These are phyloP conservation scores for Microdochium bolleyi DNA, from an alignment of 2,329 filamentous ascomycete genomes.

Conservation along the genomic window DNA sequence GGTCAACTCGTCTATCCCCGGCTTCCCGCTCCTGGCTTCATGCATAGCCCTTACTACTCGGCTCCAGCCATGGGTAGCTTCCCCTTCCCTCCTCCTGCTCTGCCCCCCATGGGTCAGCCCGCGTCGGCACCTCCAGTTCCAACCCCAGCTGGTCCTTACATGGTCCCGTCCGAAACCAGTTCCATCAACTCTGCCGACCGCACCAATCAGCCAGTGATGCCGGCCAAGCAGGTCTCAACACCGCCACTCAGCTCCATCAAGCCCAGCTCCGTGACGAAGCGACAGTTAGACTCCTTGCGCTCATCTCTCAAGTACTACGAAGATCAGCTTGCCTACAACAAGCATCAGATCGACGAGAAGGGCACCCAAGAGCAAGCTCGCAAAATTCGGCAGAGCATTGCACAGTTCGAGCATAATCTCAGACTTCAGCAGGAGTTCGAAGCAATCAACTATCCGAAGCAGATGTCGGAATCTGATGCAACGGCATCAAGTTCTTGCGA, in stretches of 20 bases:
- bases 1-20: constrained; percentile 33
- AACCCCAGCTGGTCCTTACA: background rate
- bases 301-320: constrained; percentile 47
- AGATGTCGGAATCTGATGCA: constrained; percentile 9
- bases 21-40: constrained; percentile 9
- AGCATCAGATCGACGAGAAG: constrained; percentile 53
- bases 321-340: constrained; percentile 53
- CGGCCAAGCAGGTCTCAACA: constrained; percentile 6
- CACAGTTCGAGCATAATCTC: constrained; percentile 39
- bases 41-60: constrained; percentile 11
- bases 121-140: constrained; percentile 7
- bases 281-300: constrained; percentile 45
- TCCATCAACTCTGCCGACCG: background rate
- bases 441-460: constrained; percentile 29
- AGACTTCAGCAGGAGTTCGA: constrained; percentile 38
- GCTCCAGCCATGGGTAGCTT: constrained; percentile 9
- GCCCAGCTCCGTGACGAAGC: constrained; percentile 52
- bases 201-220: constrained; percentile 3
- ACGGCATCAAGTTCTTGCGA: constrained; percentile 9
- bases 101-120: constrained; percentile 8
- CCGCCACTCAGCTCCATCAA: constrained; percentile 51
- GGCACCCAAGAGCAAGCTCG: constrained; percentile 35
- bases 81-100: constrained; percentile 7
- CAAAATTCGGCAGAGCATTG: constrained; percentile 35
- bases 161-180: background rate